A percentile compares a stretch with the other conserved stretches of the same genome.
These are phyloP conservation scores for Colletotrichum lini DNA, from an alignment of 2,329 filamentous ascomycete species.

Conservation along the genomic window DNA sequence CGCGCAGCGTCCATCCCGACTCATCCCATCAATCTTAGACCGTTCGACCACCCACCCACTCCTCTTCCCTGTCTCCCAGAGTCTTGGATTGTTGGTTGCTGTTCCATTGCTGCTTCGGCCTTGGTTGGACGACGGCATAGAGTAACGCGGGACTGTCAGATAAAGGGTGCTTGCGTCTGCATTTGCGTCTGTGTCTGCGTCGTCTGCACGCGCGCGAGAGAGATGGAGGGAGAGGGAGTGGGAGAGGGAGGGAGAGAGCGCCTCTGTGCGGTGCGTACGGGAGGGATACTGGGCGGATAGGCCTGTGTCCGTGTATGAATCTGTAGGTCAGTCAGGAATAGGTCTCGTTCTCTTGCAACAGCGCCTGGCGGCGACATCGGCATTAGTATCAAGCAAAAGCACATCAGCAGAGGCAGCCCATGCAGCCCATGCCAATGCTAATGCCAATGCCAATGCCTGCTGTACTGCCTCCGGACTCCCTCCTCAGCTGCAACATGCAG, in stretches of 20 bases:
- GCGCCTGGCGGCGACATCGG: constrained; percentile 11
- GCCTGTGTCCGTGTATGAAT: constrained; percentile 19
- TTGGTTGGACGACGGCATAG: constrained; percentile 32
- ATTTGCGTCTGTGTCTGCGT: background rate
- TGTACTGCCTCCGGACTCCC: constrained; percentile 18
- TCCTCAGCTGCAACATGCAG: constrained; percentile 20
- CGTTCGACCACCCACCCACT: background rate
- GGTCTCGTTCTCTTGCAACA: constrained; percentile 26
- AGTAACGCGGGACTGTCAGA: constrained; percentile 33
- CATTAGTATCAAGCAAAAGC: background rate
- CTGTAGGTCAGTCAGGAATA: constrained; percentile 1
- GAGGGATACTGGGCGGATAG: constrained; percentile 11
- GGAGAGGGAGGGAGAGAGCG: too few species aligned
- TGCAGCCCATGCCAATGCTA: constrained; percentile 4
- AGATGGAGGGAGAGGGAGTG: too few species aligned
- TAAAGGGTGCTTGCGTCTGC: constrained; percentile 4
- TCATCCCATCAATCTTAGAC: constrained; percentile 31
- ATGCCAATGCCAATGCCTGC: background rate
- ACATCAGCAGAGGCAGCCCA: constrained; percentile 34
- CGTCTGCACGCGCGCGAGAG: constrained; percentile 4
- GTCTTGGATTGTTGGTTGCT: constrained; percentile 6
- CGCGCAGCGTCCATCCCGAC: constrained; percentile 33
- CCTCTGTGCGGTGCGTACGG: constrained; percentile 24
- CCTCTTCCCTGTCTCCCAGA: background rate
- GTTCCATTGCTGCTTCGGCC: constrained; percentile 35